Conservation (phyloP, 164 flowering plant genomes). For the Liquidambar formosana region DNA sequence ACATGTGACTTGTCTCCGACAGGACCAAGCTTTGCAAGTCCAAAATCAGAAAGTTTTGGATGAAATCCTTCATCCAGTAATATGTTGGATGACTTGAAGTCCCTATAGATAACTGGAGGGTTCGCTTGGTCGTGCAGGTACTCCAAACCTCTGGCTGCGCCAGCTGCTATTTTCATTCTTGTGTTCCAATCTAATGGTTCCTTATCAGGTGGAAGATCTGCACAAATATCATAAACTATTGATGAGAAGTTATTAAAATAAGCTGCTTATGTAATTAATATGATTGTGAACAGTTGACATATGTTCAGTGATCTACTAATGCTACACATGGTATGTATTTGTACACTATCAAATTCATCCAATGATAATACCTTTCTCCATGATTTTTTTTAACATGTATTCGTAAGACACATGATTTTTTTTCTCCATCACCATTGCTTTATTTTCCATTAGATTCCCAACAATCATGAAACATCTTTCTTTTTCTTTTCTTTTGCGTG, state of each 20-base stretch:
- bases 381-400: too few relatives aligned
- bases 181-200: conserved; percentile 56
- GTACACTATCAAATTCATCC: too few relatives aligned
- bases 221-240: background rate
- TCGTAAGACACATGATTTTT: too few relatives aligned
- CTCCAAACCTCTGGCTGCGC: conserved; percentile 55
- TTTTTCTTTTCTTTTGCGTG: too few relatives aligned
- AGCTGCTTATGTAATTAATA: background rate
- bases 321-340: too few relatives aligned
- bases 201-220: conserved; percentile 49
- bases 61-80: conserved; percentile 39
- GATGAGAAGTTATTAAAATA: background rate
- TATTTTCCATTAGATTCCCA: too few relatives aligned
- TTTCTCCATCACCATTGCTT: too few relatives aligned
- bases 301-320: too few relatives aligned
- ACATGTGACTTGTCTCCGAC: conserved; percentile 59
- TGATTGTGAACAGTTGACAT: background rate
- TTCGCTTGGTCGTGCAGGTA: conserved; percentile 53
- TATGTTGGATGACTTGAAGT: conserved; percentile 55
- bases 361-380: too few relatives aligned
- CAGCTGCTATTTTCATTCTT: conserved; percentile 58
- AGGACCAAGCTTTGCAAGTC: conserved; percentile 61
- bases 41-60: conserved; percentile 60
- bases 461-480: too few relatives aligned
- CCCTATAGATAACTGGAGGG: conserved; percentile 53